Percentiles rank a stretch among this genome's conserved stretches.
Evolutionary conservation across 306 rosid genomes (phyloP).

Genomic region (Begonia peltatifolia): DNA sequence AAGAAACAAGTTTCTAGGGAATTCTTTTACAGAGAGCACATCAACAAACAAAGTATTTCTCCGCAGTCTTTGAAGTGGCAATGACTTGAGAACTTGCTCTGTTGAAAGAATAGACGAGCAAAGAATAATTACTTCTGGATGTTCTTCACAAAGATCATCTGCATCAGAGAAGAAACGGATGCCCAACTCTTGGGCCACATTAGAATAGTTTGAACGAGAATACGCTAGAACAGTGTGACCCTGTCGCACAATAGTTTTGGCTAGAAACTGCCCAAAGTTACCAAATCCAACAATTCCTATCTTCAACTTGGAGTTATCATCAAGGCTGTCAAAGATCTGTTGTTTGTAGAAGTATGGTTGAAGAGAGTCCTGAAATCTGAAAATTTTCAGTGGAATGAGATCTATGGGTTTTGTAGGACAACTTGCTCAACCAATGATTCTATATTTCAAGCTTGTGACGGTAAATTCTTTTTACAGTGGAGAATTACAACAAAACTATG

Average conservation of each 20-base stretch:
- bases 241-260: constrained; percentile 41
- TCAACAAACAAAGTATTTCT: constrained; percentile 82
- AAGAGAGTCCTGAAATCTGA: constrained; percentile 22
- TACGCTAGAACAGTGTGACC: constrained; percentile 71
- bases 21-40: constrained; percentile 86
- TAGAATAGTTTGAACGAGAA: constrained; percentile 65
- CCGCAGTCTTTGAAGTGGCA: constrained; percentile 66
- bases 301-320: constrained; percentile 40
- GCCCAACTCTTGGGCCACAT: constrained; percentile 45
- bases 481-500: too few species aligned
- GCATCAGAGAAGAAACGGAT: constrained; percentile 42
- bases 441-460: too few species aligned
- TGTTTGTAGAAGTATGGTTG: constrained; percentile 10
- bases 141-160: constrained; percentile 80
- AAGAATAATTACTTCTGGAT: constrained; percentile 75
- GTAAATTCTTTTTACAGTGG: too few species aligned
- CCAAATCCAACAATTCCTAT: constrained; percentile 78
- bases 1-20: constrained; percentile 68
- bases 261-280: constrained; percentile 86
- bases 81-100: constrained; percentile 50
- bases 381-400: background rate
- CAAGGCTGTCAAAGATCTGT: constrained; percentile 10
- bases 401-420: too few species aligned
- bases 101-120: constrained; percentile 90
- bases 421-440: too few species aligned